These are phyloP conservation scores for Leccinum fuscescens DNA, from an alignment of 1,284 basidiomycete genomes.

Conservation along the genomic window DNA sequence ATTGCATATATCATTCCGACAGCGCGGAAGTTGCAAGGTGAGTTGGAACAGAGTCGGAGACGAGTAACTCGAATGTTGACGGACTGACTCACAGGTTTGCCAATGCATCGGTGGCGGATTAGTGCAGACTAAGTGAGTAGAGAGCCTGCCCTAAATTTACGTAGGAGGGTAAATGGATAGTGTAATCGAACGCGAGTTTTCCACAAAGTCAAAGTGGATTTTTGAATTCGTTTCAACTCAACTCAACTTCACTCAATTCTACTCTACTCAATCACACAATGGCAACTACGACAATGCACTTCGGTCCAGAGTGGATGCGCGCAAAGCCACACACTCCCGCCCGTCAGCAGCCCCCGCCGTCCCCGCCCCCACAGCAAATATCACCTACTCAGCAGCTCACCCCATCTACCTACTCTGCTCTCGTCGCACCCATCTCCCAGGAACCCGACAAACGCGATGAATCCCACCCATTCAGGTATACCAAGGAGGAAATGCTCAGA, in stretches of 20 bases:
- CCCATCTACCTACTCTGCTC: conserved; percentile 77
- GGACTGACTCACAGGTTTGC: conserved; percentile 33
- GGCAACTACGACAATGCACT: conserved; percentile 76
- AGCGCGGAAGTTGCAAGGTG: conserved; percentile 82
- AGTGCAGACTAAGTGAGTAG: conserved; percentile 19
- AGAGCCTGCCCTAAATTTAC: conserved; percentile 34
- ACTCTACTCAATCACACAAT: conserved; percentile 36
- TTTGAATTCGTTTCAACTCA: conserved; percentile 8
- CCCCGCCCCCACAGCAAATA: conserved; percentile 50
- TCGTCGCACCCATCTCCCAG: conserved; percentile 58
- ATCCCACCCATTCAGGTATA: conserved; percentile 79
- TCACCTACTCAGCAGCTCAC: conserved; percentile 44
- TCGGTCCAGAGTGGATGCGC: conserved; percentile 89
- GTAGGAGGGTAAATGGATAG: conserved; percentile 7
- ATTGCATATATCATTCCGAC: conserved; percentile 82
- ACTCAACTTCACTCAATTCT: too few relatives aligned
- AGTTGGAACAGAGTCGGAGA: conserved; percentile 30
- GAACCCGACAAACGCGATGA: conserved; percentile 59
- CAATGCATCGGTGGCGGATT: conserved; percentile 36
- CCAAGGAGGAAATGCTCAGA: conserved; percentile 80
- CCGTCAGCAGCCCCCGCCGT: conserved; percentile 52
- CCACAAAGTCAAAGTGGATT: conserved; percentile 15
- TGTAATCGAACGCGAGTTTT: conserved; percentile 28
- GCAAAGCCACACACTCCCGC: conserved; percentile 61
- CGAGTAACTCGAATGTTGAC: conserved; percentile 2